phyloP scores from a whole-genome alignment of 371 early-diverging fungal species.

The Syncephalastrum sp. region DNA sequence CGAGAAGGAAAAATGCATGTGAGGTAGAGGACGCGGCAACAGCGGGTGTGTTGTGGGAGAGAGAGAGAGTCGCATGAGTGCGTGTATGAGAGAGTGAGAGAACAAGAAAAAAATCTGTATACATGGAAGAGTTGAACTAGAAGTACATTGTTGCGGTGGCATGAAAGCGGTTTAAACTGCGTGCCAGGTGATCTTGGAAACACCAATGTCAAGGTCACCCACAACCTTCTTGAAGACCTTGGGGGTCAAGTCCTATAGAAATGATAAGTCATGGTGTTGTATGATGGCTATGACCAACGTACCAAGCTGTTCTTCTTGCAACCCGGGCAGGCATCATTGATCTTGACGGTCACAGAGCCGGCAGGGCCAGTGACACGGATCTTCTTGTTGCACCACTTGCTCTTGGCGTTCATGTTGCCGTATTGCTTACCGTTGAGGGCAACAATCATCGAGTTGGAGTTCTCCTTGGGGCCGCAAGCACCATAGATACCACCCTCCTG shows the following conservation, averaged over 20 bases:
- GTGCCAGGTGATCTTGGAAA: conserved; percentile 21
- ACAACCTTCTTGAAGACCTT: conserved; percentile 19
- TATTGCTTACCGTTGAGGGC: conserved; percentile 26
- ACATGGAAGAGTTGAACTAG: too few relatives aligned
- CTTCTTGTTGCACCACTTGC: conserved; percentile 26
- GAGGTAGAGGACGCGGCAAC: too few relatives aligned
- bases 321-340: conserved; percentile 55
- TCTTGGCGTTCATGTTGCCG: conserved; percentile 18
- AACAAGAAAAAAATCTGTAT: too few relatives aligned
- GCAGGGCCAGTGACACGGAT: conserved; percentile 14
- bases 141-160: too few relatives aligned
- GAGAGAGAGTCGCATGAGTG: too few relatives aligned
- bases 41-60: too few relatives aligned
- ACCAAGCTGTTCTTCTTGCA: conserved; percentile 11
- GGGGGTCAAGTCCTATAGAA: conserved; percentile 18
- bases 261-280: neutral
- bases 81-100: too few relatives aligned
- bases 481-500: conserved; percentile 24
- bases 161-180: conserved; percentile 5
- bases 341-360: conserved; percentile 41
- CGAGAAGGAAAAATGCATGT: too few relatives aligned
- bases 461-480: conserved; percentile 26
- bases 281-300: neutral
- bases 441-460: conserved; percentile 20
- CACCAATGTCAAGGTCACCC: conserved; percentile 19